Evolutionary conservation across 208 protist genomes (phyloP).

Genomic region (Acanthamoeba castellanii): DNA sequence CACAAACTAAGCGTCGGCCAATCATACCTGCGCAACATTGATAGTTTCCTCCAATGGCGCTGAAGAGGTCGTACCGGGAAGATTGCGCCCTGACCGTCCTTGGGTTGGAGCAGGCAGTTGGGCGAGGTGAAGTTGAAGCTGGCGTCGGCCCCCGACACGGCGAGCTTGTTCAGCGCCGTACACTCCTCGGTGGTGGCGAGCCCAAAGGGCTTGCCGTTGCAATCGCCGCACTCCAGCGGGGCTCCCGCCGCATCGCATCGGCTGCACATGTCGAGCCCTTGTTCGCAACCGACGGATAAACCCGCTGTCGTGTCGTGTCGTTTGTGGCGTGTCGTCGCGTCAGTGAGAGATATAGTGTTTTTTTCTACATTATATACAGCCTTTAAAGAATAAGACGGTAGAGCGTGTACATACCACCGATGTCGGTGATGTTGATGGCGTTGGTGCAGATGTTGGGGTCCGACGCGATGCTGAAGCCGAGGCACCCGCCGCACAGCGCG

Average conservation of each 20-base stretch:
- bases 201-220: background rate
- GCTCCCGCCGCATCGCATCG: background rate
- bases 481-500: background rate
- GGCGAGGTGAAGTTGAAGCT: slow-evolving; percentile 14
- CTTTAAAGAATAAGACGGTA: no score
- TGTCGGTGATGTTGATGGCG: background rate
- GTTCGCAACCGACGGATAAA: background rate
- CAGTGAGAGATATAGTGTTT: no score
- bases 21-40: background rate
- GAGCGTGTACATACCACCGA: background rate
- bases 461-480: background rate
- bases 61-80: background rate
- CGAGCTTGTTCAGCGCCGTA: background rate
- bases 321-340: background rate
- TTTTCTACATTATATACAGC: background rate
- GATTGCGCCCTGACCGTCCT: background rate
- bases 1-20: no score
- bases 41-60: background rate
- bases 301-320: background rate
- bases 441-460: background rate
- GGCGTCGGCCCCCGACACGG: background rate
- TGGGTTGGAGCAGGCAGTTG: background rate
- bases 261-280: background rate
- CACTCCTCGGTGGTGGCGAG: background rate
- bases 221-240: background rate